These are phyloP conservation scores for Leishmania tarentolae DNA, from an alignment of 208 protist species.

Conservation along the genomic window DNA sequence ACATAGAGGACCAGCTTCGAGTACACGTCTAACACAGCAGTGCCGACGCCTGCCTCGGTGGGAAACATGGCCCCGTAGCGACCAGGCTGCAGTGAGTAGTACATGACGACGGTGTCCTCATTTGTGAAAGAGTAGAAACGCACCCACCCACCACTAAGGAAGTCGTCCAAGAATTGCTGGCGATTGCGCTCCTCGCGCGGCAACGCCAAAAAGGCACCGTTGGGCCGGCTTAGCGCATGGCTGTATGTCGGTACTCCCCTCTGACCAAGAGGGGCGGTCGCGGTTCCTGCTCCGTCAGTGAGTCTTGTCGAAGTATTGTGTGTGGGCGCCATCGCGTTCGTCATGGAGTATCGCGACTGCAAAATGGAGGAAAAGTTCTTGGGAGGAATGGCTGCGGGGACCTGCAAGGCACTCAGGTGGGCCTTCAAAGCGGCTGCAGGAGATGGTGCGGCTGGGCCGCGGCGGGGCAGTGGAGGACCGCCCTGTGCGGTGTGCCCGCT, in stretches of 20 bases:
- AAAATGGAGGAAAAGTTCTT: slow-evolving; percentile 41
- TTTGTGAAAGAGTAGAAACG: slow-evolving; percentile 84
- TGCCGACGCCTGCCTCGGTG: slow-evolving; percentile 78
- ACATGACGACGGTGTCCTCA: slow-evolving; percentile 83
- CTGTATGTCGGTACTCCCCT: slow-evolving; percentile 5
- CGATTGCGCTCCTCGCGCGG: slow-evolving; percentile 69
- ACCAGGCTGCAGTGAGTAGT: slow-evolving; percentile 87
- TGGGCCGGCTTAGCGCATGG: slow-evolving; percentile 25
- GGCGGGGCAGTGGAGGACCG: slow-evolving; percentile 68
- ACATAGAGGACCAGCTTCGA: slow-evolving; percentile 86
- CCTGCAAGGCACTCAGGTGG: slow-evolving; percentile 26
- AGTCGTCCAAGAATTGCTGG: slow-evolving; percentile 84
- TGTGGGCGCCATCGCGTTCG: slow-evolving; percentile 38
- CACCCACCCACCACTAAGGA: slow-evolving; percentile 86
- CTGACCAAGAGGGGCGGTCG: neutral
- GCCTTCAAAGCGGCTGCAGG: slow-evolving; percentile 16
- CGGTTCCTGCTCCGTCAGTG: neutral
- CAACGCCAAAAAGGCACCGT: slow-evolving; percentile 72
- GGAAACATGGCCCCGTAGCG: slow-evolving; percentile 87
- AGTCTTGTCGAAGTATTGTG: neutral
- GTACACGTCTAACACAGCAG: slow-evolving; percentile 83
- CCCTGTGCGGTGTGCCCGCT: slow-evolving; percentile 56
- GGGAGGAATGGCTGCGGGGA: slow-evolving; percentile 41
- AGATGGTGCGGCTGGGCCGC: slow-evolving; percentile 50
- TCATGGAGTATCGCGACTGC: slow-evolving; percentile 51